Base-by-base conservation (phyloP, 1,284 basidiomycete species). In the Mycosarcoma maydis region DNA sequence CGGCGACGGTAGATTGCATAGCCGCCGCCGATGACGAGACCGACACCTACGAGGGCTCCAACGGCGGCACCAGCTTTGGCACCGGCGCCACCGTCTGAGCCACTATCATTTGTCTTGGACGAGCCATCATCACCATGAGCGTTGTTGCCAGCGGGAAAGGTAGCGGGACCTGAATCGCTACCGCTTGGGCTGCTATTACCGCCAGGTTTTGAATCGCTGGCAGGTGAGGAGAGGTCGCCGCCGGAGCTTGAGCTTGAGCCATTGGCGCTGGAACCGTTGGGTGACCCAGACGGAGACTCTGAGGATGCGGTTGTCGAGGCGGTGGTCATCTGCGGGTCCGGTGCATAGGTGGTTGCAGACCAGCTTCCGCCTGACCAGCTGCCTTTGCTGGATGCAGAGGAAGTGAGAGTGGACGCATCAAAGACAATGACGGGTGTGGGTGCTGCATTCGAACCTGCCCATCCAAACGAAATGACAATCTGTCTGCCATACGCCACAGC, bases 401-500 rank as follows among this genome's bases (percentile, higher is more conserved):
- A 24, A 7, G 47, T 43, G 8, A 53, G 38, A 3, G 48, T 47
- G 14, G 69, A 32, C 5, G 46, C 68, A 27, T 78, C 77, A 46
- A 74, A 78, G 19, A 74, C 66, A 37, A 65, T 55, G 1, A 77
- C 16, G 5, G 33, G 50, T 9, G 58, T 27, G 13, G 75, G 57
- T 10, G 75, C 75, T 8, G 77, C 60, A 36, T 64, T 72, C 13
- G 47, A 52, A n/a, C 68, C 69, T 2, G 60, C 42, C 73, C 73
- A 78, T 19, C 77, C 77, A 24, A 72, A 71, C 3, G 66, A 57
- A n/a, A 76, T 55, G 36, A 74, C 44, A 14, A 78, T 42, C 10
- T 70, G 42, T 10, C 66, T 50, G 20, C 77, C 75, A n/a, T 73
- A 76, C 1, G 76, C 74, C 4, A 78, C 72, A 14, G 77, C 77